Evolutionary conservation across 768 basidiomycete genomes (phyloP).

Genomic region (Cyathus striatus): DNA sequence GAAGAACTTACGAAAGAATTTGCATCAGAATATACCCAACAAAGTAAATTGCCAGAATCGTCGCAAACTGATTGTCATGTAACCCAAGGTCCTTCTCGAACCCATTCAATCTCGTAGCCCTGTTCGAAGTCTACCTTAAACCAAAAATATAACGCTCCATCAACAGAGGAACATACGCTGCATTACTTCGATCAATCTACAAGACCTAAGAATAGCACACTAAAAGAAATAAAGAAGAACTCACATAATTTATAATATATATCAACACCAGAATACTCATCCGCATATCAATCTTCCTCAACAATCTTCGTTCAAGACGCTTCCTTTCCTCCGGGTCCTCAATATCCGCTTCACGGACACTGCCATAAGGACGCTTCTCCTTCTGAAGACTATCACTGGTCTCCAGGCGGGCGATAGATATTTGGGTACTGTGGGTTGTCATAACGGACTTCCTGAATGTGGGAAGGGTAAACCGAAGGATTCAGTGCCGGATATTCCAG

Average conservation of each 20-base stretch:
- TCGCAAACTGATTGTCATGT: conserved; percentile 41
- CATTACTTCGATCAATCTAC: conserved; percentile 56
- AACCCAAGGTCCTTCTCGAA: conserved; percentile 46
- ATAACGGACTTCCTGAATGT: too few species aligned
- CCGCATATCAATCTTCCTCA: conserved; percentile 33
- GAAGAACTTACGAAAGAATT: conserved; percentile 24
- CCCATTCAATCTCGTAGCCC: conserved; percentile 50
- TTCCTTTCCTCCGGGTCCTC: too few species aligned
- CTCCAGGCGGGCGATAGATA: too few species aligned
- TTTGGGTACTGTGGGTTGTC: too few species aligned
- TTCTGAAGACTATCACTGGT: too few species aligned
- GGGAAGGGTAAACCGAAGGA: too few species aligned
- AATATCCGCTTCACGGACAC: too few species aligned
- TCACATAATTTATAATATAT: conserved; percentile 16
- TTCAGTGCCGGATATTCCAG: too few species aligned
- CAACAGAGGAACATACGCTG: conserved; percentile 27
- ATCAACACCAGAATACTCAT: conserved; percentile 25
- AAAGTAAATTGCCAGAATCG: conserved; percentile 45
- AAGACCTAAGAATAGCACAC: not conserved
- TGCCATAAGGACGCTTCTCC: too few species aligned
- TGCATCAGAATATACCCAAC: conserved; percentile 24
- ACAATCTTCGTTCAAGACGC: conserved; percentile 15
- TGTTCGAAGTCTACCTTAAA: too few species aligned
- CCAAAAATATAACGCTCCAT: too few species aligned
- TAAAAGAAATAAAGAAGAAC: not conserved